Base-by-base conservation (phyloP, 148 eudicot genomes). In the Polygonum aviculare region DNA sequence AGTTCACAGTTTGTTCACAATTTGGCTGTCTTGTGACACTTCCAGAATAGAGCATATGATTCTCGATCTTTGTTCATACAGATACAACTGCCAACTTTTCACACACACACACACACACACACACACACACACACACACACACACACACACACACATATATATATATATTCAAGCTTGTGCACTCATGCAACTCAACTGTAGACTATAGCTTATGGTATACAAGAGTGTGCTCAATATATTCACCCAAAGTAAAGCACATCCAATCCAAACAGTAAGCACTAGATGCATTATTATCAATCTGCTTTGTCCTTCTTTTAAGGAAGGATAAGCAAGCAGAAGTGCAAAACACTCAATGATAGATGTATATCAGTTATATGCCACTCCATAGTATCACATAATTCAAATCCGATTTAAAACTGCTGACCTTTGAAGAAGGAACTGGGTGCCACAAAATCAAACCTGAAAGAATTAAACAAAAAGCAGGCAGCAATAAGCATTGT, bases 381-480 rank as follows among this genome's bases (percentile, higher is more conserved):
- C 3, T 2, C 16, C 35, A 67, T 67, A 5, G 21, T 26, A 72
- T 7, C 14, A 19, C 15, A 41, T n/a, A 39, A 38, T 44, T 71
- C 74, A 72, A 45, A 72, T 26, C 10, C 50, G 69, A 26, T 26
- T 40, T 14, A 67, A 67, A 69, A 59, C 8, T 40, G 80, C 88
- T 80, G 77, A 85, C 98, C 99, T 85, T 87, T 73, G 67, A 90
- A 94, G 78, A 94, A 91, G 72, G 95, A 80, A 83, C 98, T 94
- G 3, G 98, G 98, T 54, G 98, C 97, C 3, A 91, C 97, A 75
- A 94, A 94, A 87, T 94, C 98, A 77, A 90, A 90, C 87, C 97
- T 92, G 86, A 11, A 69, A 75, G 22, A 75, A 18, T 1, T 65
- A 26, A 72, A 54, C 11, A 50, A 22, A 38, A 7, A 21, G 44